A percentile compares a stretch with the other conserved stretches of the same genome.
Evolutionary conservation across 805 yeast species (phyloP).

Genomic region (Scheffersomyces amazonensis): DNA sequence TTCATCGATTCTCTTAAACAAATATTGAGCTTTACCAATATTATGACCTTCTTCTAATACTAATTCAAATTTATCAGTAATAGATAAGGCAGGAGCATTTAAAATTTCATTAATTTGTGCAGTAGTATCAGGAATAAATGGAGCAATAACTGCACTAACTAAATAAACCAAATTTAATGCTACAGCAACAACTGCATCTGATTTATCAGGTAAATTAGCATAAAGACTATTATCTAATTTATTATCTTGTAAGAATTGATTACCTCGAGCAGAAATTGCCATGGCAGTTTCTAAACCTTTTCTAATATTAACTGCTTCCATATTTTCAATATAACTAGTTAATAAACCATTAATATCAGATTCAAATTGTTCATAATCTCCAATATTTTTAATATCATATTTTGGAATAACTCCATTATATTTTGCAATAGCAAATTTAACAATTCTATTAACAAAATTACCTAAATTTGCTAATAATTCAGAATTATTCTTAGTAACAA

Average conservation of each 20-base stretch:
- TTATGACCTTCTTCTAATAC: conserved; percentile 77
- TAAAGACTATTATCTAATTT: conserved; percentile 87
- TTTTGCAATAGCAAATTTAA: conserved; percentile 86
- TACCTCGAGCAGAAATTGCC: conserved; percentile 90
- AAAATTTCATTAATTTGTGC: conserved; percentile 70
- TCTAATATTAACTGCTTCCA: conserved; percentile 80
- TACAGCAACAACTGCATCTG: conserved; percentile 90
- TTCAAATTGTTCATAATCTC: conserved; percentile 44
- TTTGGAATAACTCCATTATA: conserved; percentile 87
- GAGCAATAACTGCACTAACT: conserved; percentile 77
- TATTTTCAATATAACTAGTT: conserved; percentile 57
- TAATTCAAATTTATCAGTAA: conserved; percentile 71
- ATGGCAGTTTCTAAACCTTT: conserved; percentile 90
- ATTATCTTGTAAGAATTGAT: conserved; percentile 92
- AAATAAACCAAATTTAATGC: conserved; percentile 86
- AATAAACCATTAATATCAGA: conserved; percentile 64
- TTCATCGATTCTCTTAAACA: conserved; percentile 90
- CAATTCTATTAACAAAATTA: conserved; percentile 90
- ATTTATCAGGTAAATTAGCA: conserved; percentile 68
- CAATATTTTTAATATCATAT: conserved; percentile 46
- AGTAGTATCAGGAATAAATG: conserved; percentile 88
- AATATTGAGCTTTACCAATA: conserved; percentile 86
- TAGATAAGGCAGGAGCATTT: conserved; percentile 75
- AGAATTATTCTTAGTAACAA: conserved; percentile 88
- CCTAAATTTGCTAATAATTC: conserved; percentile 96